Base-by-base conservation (phyloP, 441 rosid genomes). In the Pelargonium cotyledonis region DNA sequence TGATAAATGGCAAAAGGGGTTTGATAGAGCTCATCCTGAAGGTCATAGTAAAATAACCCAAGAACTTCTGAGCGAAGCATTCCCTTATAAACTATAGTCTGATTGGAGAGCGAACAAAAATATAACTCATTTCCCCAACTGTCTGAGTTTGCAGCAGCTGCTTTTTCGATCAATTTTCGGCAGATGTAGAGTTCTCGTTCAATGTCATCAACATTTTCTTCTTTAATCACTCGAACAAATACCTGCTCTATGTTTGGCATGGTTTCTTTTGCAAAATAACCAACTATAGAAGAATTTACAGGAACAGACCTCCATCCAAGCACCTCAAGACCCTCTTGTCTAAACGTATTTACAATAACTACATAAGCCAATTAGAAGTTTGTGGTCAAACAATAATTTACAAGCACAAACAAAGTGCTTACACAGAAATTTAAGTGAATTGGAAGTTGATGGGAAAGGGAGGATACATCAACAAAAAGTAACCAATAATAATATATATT, bases 231-330 rank as follows among this genome's bases (percentile, higher is more conserved):
- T 82, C 80, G 89, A 60, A 92, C 97, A 88, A 95, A 89, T 49
- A 95, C 93, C 85, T 95, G 99, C 14, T 95, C 89, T 79, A 95
- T 80, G 62, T 82, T 89, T 71, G 99, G 99, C 97, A 95, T 85
- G 65, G 99, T 82, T 83, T 92, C 96, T 80, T 81, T 95, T 69
- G 99, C 99, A 71, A 90, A 86, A 76, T 75, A 88, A 77, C 99
- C 99, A 82, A 95, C 99, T 63, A 95, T 77, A 21, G 98, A 86
- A 46, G 68, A 73, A 85, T 95, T 82, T 49, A 90, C 89, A 78
- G 99, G 99, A 77, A 95, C 99, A 77, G 93, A 73, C 76, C 99
- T 88, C 99, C 99, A 95, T 67, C 98, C 98, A 78, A 95, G 91
- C 72, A 95, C 86, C 80, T 92, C 93, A 66, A 95, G 86, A 61